These are phyloP conservation scores for Neonectria ditissima DNA, from an alignment of 2,329 filamentous ascomycete genomes.

Conservation along the genomic window DNA sequence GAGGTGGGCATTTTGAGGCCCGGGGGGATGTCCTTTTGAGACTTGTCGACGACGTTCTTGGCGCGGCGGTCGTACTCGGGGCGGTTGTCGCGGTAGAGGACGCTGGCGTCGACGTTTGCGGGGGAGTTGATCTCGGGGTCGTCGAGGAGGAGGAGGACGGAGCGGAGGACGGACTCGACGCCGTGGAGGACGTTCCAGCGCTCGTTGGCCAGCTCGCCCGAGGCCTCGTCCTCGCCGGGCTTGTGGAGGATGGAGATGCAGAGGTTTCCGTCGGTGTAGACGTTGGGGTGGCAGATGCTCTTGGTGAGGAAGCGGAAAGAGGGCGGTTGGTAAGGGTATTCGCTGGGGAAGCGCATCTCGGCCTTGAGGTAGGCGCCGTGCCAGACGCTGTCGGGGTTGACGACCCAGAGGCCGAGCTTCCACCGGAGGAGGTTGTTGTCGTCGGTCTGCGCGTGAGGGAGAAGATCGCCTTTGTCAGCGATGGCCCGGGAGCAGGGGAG, in stretches of 20 bases:
- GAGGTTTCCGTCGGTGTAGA: slow-evolving; percentile 89
- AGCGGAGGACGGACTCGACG: slow-evolving; percentile 94
- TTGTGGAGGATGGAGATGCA: slow-evolving; percentile 97
- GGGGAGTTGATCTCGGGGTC: slow-evolving; percentile 94
- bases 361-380: slow-evolving; percentile 94
- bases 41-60: slow-evolving; percentile 75
- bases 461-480: slow-evolving; percentile 15
- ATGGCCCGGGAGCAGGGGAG: background rate
- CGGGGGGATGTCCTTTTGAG: slow-evolving; percentile 82
- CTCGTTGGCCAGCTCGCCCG: slow-evolving; percentile 88
- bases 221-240: slow-evolving; percentile 92
- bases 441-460: slow-evolving; percentile 66
- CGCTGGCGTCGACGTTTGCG: slow-evolving; percentile 92
- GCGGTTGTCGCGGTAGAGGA: slow-evolving; percentile 82
- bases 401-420: slow-evolving; percentile 88
- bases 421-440: slow-evolving; percentile 89
- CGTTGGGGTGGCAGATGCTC: slow-evolving; percentile 90
- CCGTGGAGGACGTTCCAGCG: slow-evolving; percentile 95
- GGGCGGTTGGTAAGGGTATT: slow-evolving; percentile 91
- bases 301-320: slow-evolving; percentile 83
- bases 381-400: slow-evolving; percentile 92
- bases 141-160: slow-evolving; percentile 90
- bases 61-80: slow-evolving; percentile 78
- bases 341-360: slow-evolving; percentile 85
- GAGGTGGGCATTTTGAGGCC: slow-evolving; percentile 87